Evolutionary conservation across 345 rosid genomes (phyloP).

Genomic region (Kandelia obovata): DNA sequence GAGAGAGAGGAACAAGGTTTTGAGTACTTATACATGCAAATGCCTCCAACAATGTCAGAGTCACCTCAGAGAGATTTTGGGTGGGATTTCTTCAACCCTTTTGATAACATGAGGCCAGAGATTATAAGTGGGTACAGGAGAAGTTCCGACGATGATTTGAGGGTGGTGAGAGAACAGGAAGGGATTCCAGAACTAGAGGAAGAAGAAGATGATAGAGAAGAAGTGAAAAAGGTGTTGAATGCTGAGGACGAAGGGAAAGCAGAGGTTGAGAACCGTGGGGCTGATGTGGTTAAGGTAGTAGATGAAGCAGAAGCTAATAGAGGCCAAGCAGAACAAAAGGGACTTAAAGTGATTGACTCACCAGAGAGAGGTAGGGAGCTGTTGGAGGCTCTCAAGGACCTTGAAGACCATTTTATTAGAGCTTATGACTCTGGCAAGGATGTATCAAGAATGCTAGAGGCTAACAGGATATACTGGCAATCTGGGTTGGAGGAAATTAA

Average conservation of each 20-base stretch:
- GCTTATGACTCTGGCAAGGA: constrained; percentile 74
- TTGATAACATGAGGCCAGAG: constrained; percentile 52
- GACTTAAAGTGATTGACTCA: constrained; percentile 39
- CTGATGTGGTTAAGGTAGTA: constrained; percentile 24
- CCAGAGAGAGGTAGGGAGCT: constrained; percentile 64
- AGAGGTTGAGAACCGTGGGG: constrained; percentile 27
- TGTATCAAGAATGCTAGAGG: constrained; percentile 70
- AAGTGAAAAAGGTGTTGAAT: constrained; percentile 23
- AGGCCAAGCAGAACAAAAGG: constrained; percentile 39
- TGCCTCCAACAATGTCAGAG: constrained; percentile 41
- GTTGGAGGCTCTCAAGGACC: constrained; percentile 64
- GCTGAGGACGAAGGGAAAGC: constrained; percentile 12
- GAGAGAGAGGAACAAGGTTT: constrained; percentile 26
- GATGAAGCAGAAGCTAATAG: constrained; percentile 27
- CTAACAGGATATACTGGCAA: constrained; percentile 47
- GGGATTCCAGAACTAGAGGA: constrained; percentile 79
- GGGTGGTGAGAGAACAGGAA: constrained; percentile 59
- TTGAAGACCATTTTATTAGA: constrained; percentile 61
- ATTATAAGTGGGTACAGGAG: constrained; percentile 43
- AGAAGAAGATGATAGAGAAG: constrained; percentile 30
- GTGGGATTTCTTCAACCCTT: constrained; percentile 77
- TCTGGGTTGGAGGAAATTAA: constrained; percentile 55
- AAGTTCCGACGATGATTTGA: constrained; percentile 51
- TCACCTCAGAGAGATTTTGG: constrained; percentile 57
- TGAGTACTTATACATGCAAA: constrained; percentile 57